These are phyloP conservation scores for Plantago lanceolata DNA, from an alignment of 305 asterid genomes.

Conservation along the genomic window DNA sequence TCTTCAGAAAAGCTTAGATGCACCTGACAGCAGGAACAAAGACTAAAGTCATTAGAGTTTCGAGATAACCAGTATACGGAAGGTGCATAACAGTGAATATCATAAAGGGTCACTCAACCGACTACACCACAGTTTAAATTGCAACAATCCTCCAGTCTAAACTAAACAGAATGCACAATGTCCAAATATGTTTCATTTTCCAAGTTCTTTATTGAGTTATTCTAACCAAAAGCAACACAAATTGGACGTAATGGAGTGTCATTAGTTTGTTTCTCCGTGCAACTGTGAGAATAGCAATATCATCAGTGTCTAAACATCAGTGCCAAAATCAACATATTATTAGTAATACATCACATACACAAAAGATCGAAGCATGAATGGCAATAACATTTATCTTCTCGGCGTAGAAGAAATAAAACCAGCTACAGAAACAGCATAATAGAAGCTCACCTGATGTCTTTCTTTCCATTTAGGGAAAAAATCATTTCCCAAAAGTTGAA, in stretches of 20 bases:
- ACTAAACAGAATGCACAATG: not conserved
- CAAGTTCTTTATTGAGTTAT: not conserved
- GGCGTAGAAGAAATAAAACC: slow-evolving; percentile 2
- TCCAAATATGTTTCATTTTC: not conserved
- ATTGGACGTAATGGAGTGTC: not conserved
- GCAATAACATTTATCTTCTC: not conserved
- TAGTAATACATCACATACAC: not conserved
- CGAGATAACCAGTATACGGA: slow-evolving; percentile 15
- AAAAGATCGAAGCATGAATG: not conserved
- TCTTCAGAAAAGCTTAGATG: slow-evolving; percentile 60
- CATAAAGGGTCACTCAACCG: slow-evolving; percentile 1
- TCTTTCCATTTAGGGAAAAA: slow-evolving; percentile 91
- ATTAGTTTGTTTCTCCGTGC: not conserved
- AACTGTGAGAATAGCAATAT: not conserved
- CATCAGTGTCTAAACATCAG: not conserved
- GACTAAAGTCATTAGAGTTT: slow-evolving; percentile 22
- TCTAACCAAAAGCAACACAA: not conserved
- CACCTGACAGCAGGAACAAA: slow-evolving; percentile 48
- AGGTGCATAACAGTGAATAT: slow-evolving; percentile 1
- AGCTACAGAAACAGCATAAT: not conserved
- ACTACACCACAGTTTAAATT: not conserved
- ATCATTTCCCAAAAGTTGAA: slow-evolving; percentile 83
- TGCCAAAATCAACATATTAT: not conserved
- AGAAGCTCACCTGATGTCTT: slow-evolving; percentile 71
- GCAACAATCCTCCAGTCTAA: not conserved